Evolutionary conservation across 345 rosid species (phyloP).

Genomic region (Aegle marmelos): DNA sequence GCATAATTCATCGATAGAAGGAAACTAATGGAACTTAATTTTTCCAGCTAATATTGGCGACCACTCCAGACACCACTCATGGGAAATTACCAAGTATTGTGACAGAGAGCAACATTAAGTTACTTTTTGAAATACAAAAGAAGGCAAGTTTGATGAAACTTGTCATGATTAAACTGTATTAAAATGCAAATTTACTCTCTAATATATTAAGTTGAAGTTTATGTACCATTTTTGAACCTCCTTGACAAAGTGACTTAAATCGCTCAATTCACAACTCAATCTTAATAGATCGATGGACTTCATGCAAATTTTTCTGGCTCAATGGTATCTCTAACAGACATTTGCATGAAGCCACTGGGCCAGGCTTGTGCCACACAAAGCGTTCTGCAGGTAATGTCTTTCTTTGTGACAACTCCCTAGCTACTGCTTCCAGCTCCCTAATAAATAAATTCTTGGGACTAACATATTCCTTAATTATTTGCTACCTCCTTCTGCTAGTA

Average conservation of each 20-base stretch:
- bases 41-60: constrained; percentile 79
- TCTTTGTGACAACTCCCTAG: background rate
- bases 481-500: constrained; percentile 63
- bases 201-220: background rate
- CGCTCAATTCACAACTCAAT: constrained; percentile 12
- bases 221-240: background rate
- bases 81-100: constrained; percentile 66
- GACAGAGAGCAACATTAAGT: constrained; percentile 80
- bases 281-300: constrained; percentile 72
- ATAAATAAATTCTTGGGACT: background rate
- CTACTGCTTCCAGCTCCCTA: background rate
- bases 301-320: constrained; percentile 80
- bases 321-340: constrained; percentile 62
- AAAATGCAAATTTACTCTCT: background rate
- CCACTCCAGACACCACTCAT: constrained; percentile 49
- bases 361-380: constrained; percentile 95
- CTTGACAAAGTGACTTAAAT: constrained; percentile 2
- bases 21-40: constrained; percentile 21
- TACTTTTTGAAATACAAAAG: constrained; percentile 86
- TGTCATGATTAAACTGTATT: constrained; percentile 11
- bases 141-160: constrained; percentile 45
- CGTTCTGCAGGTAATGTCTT: constrained; percentile 68
- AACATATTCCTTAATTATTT: constrained; percentile 11
- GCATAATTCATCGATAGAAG: background rate
- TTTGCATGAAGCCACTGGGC: constrained; percentile 93